Evolutionary conservation across 2,329 filamentous ascomycete genomes (phyloP).

Genomic region (Phialocephala sp.): DNA sequence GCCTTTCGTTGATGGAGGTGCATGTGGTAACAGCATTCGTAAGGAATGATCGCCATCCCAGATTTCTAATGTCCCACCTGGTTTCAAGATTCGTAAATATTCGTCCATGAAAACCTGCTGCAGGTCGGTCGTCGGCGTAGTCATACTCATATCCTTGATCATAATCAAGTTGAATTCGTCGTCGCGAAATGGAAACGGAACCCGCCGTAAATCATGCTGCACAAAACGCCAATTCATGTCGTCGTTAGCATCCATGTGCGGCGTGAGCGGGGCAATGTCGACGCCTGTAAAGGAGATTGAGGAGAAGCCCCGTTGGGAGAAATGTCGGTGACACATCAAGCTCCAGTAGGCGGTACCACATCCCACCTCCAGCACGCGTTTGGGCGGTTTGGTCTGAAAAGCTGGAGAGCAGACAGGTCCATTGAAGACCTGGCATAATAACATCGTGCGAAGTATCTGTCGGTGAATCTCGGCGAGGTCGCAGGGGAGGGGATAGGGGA

Average conservation of each 20-base stretch:
- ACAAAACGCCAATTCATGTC: slow-evolving; percentile 90
- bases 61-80: slow-evolving; percentile 81
- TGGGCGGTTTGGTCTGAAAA: slow-evolving; percentile 70
- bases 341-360: slow-evolving; percentile 93
- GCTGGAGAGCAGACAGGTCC: slow-evolving; percentile 76
- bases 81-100: slow-evolving; percentile 75
- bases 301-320: slow-evolving; percentile 68
- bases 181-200: slow-evolving; percentile 78
- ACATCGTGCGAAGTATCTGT: slow-evolving; percentile 82
- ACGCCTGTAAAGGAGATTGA: slow-evolving; percentile 81
- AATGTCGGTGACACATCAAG: slow-evolving; percentile 83
- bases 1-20: slow-evolving; percentile 52
- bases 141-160: slow-evolving; percentile 80
- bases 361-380: slow-evolving; percentile 81
- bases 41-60: slow-evolving; percentile 90
- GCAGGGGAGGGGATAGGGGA: slow-evolving; percentile 84
- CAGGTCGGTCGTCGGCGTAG: slow-evolving; percentile 60
- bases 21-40: slow-evolving; percentile 81
- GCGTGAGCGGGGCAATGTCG: slow-evolving; percentile 77
- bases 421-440: slow-evolving; percentile 82
- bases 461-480: slow-evolving; percentile 88
- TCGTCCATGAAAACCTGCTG: slow-evolving; percentile 69
- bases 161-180: slow-evolving; percentile 88
- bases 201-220: slow-evolving; percentile 80
- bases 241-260: slow-evolving; percentile 64